These are phyloP conservation scores for Termitomyces sp. DNA, from an alignment of 768 basidiomycete genomes.

Conservation along the genomic window DNA sequence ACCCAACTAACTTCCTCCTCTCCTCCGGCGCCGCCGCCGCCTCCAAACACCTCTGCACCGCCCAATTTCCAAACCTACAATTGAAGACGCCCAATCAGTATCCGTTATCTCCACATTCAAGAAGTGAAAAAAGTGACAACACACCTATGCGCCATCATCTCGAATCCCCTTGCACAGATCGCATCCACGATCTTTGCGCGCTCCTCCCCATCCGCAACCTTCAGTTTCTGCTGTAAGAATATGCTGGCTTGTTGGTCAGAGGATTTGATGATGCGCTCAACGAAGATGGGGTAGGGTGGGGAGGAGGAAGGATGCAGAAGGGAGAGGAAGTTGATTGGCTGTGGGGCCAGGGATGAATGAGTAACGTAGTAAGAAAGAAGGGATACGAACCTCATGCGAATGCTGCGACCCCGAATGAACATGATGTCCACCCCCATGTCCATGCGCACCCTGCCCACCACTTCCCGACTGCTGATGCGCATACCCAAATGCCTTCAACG, in stretches of 20 bases:
- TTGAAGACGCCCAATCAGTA: conserved; percentile 1
- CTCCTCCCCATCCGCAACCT: conserved; percentile 75
- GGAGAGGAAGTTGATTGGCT: conserved; percentile 89
- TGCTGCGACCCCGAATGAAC: conserved; percentile 5
- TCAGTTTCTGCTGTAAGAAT: conserved; percentile 86
- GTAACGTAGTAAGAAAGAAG: conserved; percentile 3
- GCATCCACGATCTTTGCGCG: conserved; percentile 82
- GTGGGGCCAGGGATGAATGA: conserved; percentile 15
- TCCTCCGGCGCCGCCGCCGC: conserved; percentile 72
- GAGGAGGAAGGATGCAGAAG: conserved; percentile 80
- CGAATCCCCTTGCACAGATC: conserved; percentile 76
- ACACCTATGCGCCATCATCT: conserved; percentile 90
- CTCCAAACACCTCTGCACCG: conserved; percentile 82
- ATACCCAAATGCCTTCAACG: not conserved
- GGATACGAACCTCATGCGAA: conserved; percentile 47
- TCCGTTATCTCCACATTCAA: not conserved
- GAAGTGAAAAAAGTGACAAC: conserved; percentile 5
- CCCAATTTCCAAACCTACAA: conserved; percentile 85
- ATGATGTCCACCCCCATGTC: not conserved
- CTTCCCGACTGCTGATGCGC: conserved; percentile 14
- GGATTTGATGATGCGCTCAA: conserved; percentile 80
- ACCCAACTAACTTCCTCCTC: conserved; percentile 73
- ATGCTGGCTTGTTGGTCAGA: conserved; percentile 90
- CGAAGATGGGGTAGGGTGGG: conserved; percentile 79
- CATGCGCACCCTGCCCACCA: not conserved